Base-by-base conservation (phyloP, 331 rosid genomes). In the Rosa hybrid region DNA sequence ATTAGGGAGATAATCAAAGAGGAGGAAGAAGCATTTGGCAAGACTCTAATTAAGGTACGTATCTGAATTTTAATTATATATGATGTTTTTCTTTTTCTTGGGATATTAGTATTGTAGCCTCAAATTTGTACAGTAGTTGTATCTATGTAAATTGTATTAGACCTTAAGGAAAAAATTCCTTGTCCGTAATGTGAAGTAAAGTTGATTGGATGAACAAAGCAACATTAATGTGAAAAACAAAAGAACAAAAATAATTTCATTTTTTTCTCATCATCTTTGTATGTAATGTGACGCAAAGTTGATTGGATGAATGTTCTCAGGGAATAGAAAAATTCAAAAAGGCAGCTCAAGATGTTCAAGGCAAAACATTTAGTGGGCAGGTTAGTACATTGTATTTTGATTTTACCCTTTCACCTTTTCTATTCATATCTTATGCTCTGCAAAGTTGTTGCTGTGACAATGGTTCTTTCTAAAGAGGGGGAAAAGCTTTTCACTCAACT, bases 11-110 rank as follows among this genome's bases (percentile, higher is more conserved):
- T 91, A 75, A 90, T 96, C 74, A 86, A 86, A 83, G 98, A 96
- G 86, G 99, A 96, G 85, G 99, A 96, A 84, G 97, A 94, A 77
- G 90, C 97, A 82, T 96, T 96, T 79, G 99, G 98, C 21, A 91
- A 90, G 90, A 96, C 99, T 80, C 84, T 96, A 84, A 85, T 88
- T 71, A 96, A 93, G 98, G 99, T 91, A 72, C 83, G 81, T 25
- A 18, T 79, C 59, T 57, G 45, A 7, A 21, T 8, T 21, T 48
- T 59, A 21, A n/a, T 51, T 6, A 7, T 65, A 16, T 34, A 27
- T 30, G 4, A 2, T 23, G 14, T 5, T 14, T 0, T 60, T 59
- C 12, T 11, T 5, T 75, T n/a, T 21, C 27, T 11, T 5, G 51
- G 51, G 34, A 2, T 71, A 13, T 16, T 16, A 21, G 6, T 25